These are phyloP conservation scores for Glomus cerebriforme DNA, from an alignment of 192 early-diverging fungal species.

Conservation along the genomic window DNA sequence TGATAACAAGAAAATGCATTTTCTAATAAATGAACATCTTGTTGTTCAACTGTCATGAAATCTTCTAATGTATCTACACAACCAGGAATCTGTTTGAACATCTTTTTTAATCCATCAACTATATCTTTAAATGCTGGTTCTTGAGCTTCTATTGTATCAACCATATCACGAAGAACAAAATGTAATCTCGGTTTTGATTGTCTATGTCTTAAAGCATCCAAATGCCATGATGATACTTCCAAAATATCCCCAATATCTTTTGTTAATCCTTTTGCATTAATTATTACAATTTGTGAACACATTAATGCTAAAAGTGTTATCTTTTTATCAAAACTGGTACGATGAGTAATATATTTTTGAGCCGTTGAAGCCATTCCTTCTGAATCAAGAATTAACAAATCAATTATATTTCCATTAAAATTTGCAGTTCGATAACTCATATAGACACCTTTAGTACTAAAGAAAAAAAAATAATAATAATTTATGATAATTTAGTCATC, in stretches of 20 bases:
- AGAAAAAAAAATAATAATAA: not conserved
- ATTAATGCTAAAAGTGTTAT: not conserved
- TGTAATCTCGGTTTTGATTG: conserved; percentile 16
- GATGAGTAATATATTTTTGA: conserved; percentile 1
- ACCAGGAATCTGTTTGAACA: conserved; percentile 9
- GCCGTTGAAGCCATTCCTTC: conserved; percentile 10
- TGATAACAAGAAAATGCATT: not conserved
- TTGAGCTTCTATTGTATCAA: not conserved
- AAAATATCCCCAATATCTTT: conserved; percentile 2
- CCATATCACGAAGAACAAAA: conserved; percentile 18
- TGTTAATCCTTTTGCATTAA: conserved; percentile 9
- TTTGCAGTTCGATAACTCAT: not conserved
- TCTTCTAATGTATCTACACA: not conserved
- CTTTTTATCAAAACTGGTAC: conserved; percentile 19
- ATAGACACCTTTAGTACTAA: conserved; percentile 6
- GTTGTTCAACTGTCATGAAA: not conserved
- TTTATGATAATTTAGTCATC: too few relatives aligned
- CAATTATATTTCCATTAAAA: not conserved
- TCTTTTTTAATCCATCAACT: not conserved
- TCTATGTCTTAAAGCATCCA: not conserved
- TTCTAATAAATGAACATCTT: conserved; percentile 11
- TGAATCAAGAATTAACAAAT: not conserved
- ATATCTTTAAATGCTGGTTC: conserved; percentile 1
- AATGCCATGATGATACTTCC: conserved; percentile 5
- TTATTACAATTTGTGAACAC: conserved; percentile 17